Conservation (phyloP, 192 early-diverging fungal genomes). For the Backusella australiensis region DNA sequence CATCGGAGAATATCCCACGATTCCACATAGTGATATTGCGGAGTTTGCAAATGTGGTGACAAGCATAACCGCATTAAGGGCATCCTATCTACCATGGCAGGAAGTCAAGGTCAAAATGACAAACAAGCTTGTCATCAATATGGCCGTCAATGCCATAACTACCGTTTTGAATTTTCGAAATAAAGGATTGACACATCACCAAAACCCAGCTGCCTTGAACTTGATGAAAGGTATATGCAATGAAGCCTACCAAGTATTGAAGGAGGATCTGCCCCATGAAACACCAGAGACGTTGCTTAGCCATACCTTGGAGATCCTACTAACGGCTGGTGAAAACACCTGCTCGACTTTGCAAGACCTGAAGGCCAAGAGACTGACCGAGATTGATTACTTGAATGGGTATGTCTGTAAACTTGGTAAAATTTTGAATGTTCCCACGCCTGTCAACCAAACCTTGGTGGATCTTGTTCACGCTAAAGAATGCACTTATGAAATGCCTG, state of each 20-base stretch:
- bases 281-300: conserved; percentile 38
- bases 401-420: conserved; percentile 48
- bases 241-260: conserved; percentile 27
- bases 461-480: conserved; percentile 27
- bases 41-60: background rate
- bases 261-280: conserved; percentile 33
- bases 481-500: background rate
- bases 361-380: conserved; percentile 39
- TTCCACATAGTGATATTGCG: too few relatives aligned
- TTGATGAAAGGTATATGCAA: conserved; percentile 22
- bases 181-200: conserved; percentile 41
- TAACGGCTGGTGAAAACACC: conserved; percentile 38
- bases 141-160: conserved; percentile 62
- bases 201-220: background rate
- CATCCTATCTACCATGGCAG: conserved; percentile 35
- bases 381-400: conserved; percentile 63
- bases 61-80: conserved; percentile 22
- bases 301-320: conserved; percentile 36
- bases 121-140: conserved; percentile 64
- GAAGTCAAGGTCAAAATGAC: conserved; percentile 45
- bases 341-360: conserved; percentile 59
- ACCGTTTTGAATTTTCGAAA: conserved; percentile 56
- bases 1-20: background rate
- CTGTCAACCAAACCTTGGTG: conserved; percentile 25
- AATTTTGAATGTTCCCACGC: conserved; percentile 34